phyloP scores from a whole-genome alignment of 495 filamentous ascomycete genomes.

The Neurospora terricola region DNA sequence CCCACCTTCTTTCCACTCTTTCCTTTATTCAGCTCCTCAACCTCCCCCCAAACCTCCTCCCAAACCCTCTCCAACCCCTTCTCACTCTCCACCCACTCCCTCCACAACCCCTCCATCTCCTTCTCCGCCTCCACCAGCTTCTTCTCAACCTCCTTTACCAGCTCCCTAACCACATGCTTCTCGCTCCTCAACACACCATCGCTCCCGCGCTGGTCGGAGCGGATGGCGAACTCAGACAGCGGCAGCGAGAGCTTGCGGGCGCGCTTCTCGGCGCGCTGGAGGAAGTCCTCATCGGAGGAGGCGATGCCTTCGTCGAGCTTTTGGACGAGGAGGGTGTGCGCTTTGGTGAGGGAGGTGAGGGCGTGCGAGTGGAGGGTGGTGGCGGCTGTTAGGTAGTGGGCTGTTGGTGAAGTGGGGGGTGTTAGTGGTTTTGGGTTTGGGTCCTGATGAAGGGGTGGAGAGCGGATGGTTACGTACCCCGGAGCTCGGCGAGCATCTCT shows the following conservation, averaged over 20 bases:
- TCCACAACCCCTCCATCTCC: background rate
- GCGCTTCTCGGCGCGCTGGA: background rate
- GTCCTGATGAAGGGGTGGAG: too few species aligned
- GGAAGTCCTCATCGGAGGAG: background rate
- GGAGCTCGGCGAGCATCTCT: background rate
- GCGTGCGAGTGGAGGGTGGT: background rate
- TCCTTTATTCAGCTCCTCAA: background rate
- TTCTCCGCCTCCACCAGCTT: background rate
- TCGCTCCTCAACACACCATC: background rate
- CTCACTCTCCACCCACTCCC: background rate
- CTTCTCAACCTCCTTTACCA: background rate
- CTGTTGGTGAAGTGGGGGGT: background rate
- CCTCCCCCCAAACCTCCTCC: background rate
- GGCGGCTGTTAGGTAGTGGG: background rate
- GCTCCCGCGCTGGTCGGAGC: background rate
- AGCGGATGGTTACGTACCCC: background rate
- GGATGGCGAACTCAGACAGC: background rate
- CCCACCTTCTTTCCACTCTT: background rate
- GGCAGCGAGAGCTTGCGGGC: background rate
- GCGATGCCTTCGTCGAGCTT: background rate
- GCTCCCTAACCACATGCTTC: background rate
- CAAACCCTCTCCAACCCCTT: background rate
- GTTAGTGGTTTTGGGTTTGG: background rate
- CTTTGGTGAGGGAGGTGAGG: background rate
- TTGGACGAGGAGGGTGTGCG: background rate